Evolutionary conservation across 1,284 basidiomycete genomes (phyloP).

Genomic region (Erythrobasidium hasegawianum): DNA sequence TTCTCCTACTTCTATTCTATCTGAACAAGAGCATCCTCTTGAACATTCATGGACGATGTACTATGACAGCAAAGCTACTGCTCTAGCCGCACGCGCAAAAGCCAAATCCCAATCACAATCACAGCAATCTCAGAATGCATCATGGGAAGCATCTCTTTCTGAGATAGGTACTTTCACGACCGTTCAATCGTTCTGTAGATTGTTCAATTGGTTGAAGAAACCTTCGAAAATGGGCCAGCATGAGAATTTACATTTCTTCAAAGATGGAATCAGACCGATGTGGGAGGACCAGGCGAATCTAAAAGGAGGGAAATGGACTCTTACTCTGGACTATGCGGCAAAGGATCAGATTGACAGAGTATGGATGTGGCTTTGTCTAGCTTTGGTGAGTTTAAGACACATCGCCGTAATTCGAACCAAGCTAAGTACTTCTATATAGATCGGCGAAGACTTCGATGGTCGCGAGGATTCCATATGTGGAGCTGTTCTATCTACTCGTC

Average conservation of each 20-base stretch:
- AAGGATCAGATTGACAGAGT: slow-evolving; percentile 46
- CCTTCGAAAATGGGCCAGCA: slow-evolving; percentile 47
- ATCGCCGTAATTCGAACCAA: background rate
- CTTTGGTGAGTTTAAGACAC: slow-evolving; percentile 34
- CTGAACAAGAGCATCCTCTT: slow-evolving; percentile 3
- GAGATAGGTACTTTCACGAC: slow-evolving; percentile 45
- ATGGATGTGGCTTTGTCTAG: slow-evolving; percentile 50
- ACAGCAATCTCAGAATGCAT: slow-evolving; percentile 4
- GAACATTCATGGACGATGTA: slow-evolving; percentile 33
- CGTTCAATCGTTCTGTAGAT: slow-evolving; percentile 47
- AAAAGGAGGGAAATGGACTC: slow-evolving; percentile 48
- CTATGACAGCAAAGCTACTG: slow-evolving; percentile 26
- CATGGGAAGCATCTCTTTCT: slow-evolving; percentile 47
- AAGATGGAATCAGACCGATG: slow-evolving; percentile 49
- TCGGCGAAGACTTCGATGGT: slow-evolving; percentile 48
- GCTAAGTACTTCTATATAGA: slow-evolving; percentile 11
- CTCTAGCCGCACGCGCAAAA: background rate
- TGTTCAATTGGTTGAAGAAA: slow-evolving; percentile 46
- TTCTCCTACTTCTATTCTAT: too few relatives aligned
- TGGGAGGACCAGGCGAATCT: slow-evolving; percentile 49
- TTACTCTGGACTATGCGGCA: slow-evolving; percentile 44
- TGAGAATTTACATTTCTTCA: slow-evolving; percentile 49
- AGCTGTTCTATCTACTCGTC: slow-evolving; percentile 46
- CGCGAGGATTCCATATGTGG: slow-evolving; percentile 45
- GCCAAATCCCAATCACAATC: background rate